Evolutionary conservation across 495 filamentous ascomycete species (phyloP), one percentile per base, ranked within the genome.

Genomic region (Opeltia flavorubescens): DNA sequence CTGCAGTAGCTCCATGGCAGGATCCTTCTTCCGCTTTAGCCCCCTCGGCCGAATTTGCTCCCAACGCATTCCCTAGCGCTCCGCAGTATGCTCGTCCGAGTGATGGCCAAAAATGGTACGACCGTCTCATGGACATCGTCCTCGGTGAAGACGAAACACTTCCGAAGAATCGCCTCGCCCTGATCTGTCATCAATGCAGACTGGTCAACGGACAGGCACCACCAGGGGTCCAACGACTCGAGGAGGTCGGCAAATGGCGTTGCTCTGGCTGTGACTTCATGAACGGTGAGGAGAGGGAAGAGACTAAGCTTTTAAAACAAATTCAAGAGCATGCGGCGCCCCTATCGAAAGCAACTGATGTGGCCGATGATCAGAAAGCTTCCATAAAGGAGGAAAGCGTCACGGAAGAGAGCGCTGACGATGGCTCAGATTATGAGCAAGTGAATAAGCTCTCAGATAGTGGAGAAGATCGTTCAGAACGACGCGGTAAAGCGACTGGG

Each of bases 161-260:
- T 23, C 77, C 93, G 0, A 89, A 85, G 63, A 95, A 95, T 64
- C 77, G 91, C 4, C 76, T 94, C 43, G 91, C 81, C 23, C 62
- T 99, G 55, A 91, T 99, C 43, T 99, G 91, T 65, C 51, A 59
- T 18, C 66, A 73, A 18, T 99, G 91, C 58, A 72, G 86, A 23
- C 74, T 95, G 8, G 89, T 99, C 27, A 99, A 99, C 58, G 91
- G 91, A 3, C 89, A 95, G 57, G 91, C 93, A 2, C 89, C 91
- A 9, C 91, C 91, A 0, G 91, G 93, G 2, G 77, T 82, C 2
- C 82, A 77, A 56, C 76, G 68, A 0, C 65, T 88, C 13, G 76
- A 84, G 13, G 89, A 95, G 35, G 60, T 99, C 0, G 91, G 89
- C 8, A 73, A 69, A 53, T 99, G 91, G 91, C 78, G 81, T 44